Base-by-base conservation (phyloP, 2,329 filamentous ascomycete species). In the Beauveria australis region DNA sequence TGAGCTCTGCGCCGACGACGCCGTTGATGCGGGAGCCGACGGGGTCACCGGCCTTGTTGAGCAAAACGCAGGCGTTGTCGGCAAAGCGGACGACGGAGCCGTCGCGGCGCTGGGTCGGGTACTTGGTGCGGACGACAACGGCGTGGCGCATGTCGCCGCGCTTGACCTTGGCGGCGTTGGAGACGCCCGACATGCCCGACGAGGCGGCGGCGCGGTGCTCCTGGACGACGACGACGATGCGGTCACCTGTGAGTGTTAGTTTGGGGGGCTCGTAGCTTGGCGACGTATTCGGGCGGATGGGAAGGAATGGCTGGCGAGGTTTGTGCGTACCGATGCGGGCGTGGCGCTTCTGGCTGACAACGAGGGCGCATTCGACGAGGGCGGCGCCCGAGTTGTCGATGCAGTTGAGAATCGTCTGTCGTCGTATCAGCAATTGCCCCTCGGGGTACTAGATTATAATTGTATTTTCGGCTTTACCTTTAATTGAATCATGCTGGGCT, bases 361-460 rank as follows among this genome's bases (percentile, higher is more conserved):
- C 89, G 73, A 93, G 89, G 74, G 89, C 90, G 79, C 94, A 99
- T 80, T 99, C 94, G 78, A 97, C 94, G 67, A 99, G 82, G 69
- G 94, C 92, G 68, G 94, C 94, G 73, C 94, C 94, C 66, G 94
- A 97, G 81, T 97, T 99, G 88, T 99, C 94, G 85, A 99, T 97
- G 87, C 94, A 97, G 79, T 94, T 97, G 70, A 99, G 85, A 85
- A 99, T 91, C 73, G 92, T 89, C 94, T 97, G 67, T 26, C 14
- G 56, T 70, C n/a, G 48, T 22, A 33, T 41, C 18, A 56, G 28
- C 3, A 9, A 54, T 16, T 26, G 8, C 5, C 28, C 8, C 41
- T 12, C 43, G 14, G 47, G 28, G 14, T 1, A 5, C 14, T 3
- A 9, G 3, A 14, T 18, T 1, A 6, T 5, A 5, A 28, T 3